Conservation (phyloP, 768 basidiomycete species). For the Lentinula boryana region DNA sequence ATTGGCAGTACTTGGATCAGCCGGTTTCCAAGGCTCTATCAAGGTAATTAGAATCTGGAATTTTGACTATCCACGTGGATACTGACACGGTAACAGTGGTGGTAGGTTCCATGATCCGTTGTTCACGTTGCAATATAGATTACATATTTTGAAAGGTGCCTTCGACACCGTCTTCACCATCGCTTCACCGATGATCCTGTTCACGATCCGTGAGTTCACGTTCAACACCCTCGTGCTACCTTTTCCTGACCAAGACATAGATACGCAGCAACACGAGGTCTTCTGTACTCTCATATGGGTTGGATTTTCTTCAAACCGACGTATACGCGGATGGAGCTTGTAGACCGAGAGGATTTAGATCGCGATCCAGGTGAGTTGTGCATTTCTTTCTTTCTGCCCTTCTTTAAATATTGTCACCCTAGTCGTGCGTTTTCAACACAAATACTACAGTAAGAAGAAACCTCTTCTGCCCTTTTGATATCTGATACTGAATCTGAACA, state of each 20-base stretch:
- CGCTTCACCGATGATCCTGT: constrained; percentile 66
- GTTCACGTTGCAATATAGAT: neutral
- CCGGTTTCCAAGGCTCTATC: constrained; percentile 77
- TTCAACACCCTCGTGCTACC: neutral
- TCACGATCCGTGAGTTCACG: constrained; percentile 52
- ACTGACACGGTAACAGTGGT: constrained; percentile 33
- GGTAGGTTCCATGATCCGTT: constrained; percentile 26
- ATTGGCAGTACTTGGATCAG: constrained; percentile 61
- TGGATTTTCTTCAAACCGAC: constrained; percentile 81
- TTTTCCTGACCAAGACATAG: constrained; percentile 21
- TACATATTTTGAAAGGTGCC: constrained; percentile 37
- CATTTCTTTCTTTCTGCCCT: neutral
- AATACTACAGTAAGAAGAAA: constrained; percentile 44
- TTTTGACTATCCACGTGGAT: neutral
- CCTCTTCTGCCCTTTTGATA: neutral
- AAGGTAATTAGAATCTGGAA: constrained; percentile 36
- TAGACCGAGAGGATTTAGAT: constrained; percentile 66
- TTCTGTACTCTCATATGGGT: constrained; percentile 76
- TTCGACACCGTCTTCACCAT: constrained; percentile 73
- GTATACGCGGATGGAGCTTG: constrained; percentile 54
- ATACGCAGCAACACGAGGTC: constrained; percentile 68
- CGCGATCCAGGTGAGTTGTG: constrained; percentile 54
- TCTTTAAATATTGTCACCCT: neutral
- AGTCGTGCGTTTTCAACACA: constrained; percentile 72
- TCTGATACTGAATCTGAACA: constrained; percentile 14